Conservation (phyloP, 108 stramenopile genomes). For the Cyclotella distinguenda region DNA sequence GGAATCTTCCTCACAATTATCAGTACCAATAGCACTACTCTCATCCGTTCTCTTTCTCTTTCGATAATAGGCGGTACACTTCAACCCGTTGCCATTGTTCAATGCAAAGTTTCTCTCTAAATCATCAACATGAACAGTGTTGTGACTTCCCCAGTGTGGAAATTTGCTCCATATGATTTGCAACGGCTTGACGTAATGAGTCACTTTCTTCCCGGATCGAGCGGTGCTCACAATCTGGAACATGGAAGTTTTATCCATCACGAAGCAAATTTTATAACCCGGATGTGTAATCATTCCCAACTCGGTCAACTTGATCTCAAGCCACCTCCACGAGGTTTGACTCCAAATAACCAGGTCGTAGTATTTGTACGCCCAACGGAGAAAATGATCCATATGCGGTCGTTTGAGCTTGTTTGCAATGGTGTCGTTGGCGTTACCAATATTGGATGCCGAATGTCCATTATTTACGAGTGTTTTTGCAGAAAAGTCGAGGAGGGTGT, state of each 20-base stretch:
- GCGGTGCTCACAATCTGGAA: conserved; percentile 78
- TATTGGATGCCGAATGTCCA: conserved; percentile 7
- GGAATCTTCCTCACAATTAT: conserved; percentile 11
- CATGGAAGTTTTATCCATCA: conserved; percentile 96
- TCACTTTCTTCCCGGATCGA: conserved; percentile 56
- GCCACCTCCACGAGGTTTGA: conserved; percentile 96
- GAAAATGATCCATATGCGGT: conserved; percentile 90
- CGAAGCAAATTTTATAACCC: conserved; percentile 87
- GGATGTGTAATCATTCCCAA: conserved; percentile 88
- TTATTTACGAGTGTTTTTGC: conserved; percentile 51
- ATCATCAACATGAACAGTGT: conserved; percentile 88
- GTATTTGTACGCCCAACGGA: conserved; percentile 72
- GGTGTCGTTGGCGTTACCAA: conserved; percentile 26
- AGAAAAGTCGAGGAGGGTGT: conserved; percentile 92
- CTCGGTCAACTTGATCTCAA: conserved; percentile 94
- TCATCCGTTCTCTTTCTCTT: conserved; percentile 51
- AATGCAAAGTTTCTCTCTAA: conserved; percentile 92
- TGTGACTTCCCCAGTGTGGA: conserved; percentile 70
- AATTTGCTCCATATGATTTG: conserved; percentile 98
- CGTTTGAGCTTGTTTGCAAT: conserved; percentile 64
- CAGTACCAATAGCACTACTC: too few relatives aligned
- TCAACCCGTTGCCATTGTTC: conserved; percentile 78
- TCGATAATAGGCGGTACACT: conserved; percentile 75
- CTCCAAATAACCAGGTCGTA: conserved; percentile 95
- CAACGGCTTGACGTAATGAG: conserved; percentile 92